These are phyloP conservation scores for Albizia julibrissin DNA, from an alignment of 306 rosid species.

Conservation along the genomic window DNA sequence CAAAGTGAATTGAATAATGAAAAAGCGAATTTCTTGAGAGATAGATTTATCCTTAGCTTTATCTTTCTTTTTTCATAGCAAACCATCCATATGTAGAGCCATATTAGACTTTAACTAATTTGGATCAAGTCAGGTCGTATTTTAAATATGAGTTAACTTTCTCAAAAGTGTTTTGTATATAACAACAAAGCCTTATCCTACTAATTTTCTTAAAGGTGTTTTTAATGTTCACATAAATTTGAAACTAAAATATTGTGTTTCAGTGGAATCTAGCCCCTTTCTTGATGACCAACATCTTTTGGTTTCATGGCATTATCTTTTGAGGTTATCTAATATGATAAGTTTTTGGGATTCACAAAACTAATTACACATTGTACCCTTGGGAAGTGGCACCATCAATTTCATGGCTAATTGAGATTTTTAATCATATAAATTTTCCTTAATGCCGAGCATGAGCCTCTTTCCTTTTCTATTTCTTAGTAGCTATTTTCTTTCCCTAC, in stretches of 20 bases:
- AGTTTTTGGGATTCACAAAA: too few species aligned
- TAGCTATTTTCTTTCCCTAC: not conserved
- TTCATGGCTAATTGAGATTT: not conserved
- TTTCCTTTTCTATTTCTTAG: not conserved
- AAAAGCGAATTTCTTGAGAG: not conserved
- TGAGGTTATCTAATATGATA: not conserved
- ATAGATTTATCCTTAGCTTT: not conserved
- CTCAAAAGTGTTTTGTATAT: too few species aligned
- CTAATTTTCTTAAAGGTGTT: too few species aligned
- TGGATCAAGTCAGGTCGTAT: too few species aligned
- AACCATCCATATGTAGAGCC: not conserved
- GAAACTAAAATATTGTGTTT: too few species aligned
- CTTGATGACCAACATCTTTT: too few species aligned
- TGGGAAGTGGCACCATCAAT: not conserved
- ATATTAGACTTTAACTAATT: not conserved
- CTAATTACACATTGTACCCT: not conserved
- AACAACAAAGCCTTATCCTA: too few species aligned
- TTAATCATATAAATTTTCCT: not conserved
- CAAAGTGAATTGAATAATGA: not conserved
- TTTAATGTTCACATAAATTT: too few species aligned
- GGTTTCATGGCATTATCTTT: not conserved
- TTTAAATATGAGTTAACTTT: too few species aligned
- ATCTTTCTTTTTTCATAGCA: not conserved
- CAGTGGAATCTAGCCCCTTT: too few species aligned
- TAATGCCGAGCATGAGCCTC: conserved; percentile 1